A percentile compares a stretch with the other conserved stretches of the same genome.
Evolutionary conservation across 257 asterid species (phyloP).

Genomic region (Nicotiana undulata): DNA sequence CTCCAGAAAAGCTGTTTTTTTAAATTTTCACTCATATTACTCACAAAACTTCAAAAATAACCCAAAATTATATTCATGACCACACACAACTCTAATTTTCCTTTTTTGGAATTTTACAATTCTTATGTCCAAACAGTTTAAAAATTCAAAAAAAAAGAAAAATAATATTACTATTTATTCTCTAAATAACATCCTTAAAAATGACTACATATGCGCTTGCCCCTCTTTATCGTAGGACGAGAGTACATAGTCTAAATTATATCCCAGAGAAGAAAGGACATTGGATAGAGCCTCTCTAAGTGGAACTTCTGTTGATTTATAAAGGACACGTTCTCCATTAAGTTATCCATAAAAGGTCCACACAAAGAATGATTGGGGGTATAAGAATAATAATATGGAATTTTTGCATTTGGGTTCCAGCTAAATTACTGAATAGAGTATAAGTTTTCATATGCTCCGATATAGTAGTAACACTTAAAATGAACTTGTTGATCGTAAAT

Average conservation of each 20-base stretch:
- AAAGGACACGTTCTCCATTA: background rate
- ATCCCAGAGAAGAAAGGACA: background rate
- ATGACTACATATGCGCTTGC: too few relatives aligned
- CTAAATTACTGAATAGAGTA: background rate
- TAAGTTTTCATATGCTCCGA: background rate
- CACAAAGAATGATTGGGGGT: background rate
- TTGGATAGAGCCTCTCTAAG: background rate
- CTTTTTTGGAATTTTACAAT: too few relatives aligned
- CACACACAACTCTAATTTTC: too few relatives aligned
- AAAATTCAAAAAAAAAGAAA: too few relatives aligned
- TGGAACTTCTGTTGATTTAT: background rate
- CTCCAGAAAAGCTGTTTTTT: too few relatives aligned
- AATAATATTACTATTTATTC: accelerated
- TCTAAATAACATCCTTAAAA: too few relatives aligned
- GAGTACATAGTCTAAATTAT: background rate
- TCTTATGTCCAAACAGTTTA: too few relatives aligned
- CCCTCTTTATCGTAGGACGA: background rate
- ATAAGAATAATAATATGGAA: background rate
- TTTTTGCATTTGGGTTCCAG: background rate
- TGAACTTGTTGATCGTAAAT: too few relatives aligned
- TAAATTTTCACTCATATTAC: too few relatives aligned
- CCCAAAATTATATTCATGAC: too few relatives aligned
- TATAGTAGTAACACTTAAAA: background rate
- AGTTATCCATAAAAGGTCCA: background rate
- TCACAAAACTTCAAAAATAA: too few relatives aligned